A percentile compares a stretch with the other conserved stretches of the same genome.
phyloP scores from a whole-genome alignment of 805 yeast genomes.

The Wickerhamiella musiphila region DNA sequence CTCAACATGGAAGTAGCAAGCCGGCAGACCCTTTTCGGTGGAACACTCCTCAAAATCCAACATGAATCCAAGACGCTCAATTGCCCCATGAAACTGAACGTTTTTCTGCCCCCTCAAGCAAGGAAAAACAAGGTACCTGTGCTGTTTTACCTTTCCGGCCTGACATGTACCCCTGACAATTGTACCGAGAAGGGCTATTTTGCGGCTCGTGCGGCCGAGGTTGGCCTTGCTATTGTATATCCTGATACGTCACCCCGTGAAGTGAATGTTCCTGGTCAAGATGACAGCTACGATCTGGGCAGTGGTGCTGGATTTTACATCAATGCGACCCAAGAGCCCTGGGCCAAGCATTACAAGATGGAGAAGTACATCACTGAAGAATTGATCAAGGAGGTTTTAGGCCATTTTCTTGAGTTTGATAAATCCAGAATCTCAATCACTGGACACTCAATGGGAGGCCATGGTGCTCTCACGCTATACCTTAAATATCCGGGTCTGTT shows the following conservation, averaged over 20 bases:
- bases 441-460: conserved; percentile 99
- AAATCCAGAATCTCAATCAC: conserved; percentile 45
- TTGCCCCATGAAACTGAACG: conserved; percentile 68
- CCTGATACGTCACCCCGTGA: conserved; percentile 98
- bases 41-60: conserved; percentile 53
- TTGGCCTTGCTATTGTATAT: conserved; percentile 74
- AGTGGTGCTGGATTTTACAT: conserved; percentile 91
- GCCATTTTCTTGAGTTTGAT: conserved; percentile 32
- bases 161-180: conserved; percentile 86
- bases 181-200: conserved; percentile 78
- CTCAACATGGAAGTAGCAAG: too few species aligned
- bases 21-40: conserved; percentile 35
- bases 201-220: conserved; percentile 55
- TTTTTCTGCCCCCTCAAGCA: conserved; percentile 48
- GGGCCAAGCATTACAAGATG: conserved; percentile 65
- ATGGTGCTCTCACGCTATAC: conserved; percentile 65
- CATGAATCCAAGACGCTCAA: conserved; percentile 52
- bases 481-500: conserved; percentile 55
- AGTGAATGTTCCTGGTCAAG: conserved; percentile 56
- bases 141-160: conserved; percentile 64
- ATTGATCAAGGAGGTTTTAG: conserved; percentile 36
- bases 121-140: conserved; percentile 44
- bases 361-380: conserved; percentile 66
- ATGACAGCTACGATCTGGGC: conserved; percentile 79
- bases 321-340: conserved; percentile 62